A percentile compares a stretch with the other conserved stretches of the same genome.
These are phyloP conservation scores for Leccinum subfulvum DNA, from an alignment of 1,284 basidiomycete genomes.

Conservation along the genomic window DNA sequence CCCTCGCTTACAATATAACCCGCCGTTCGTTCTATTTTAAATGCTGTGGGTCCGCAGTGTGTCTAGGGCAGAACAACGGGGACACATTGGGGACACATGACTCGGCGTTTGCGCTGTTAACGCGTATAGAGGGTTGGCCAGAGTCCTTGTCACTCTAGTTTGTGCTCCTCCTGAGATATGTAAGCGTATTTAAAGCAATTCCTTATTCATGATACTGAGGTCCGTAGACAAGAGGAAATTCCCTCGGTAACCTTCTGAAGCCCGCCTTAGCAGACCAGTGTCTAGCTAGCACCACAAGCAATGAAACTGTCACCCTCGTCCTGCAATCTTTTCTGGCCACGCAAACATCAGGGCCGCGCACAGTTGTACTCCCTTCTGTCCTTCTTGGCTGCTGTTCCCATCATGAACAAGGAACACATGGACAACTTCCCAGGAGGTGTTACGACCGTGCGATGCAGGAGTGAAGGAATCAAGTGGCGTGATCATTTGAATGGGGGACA, in stretches of 20 bases:
- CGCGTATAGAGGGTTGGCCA: background rate
- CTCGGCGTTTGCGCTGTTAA: background rate
- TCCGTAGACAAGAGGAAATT: conserved; percentile 8
- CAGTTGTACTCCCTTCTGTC: conserved; percentile 1
- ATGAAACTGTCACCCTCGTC: background rate
- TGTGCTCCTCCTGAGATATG: background rate
- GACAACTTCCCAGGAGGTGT: conserved; percentile 1
- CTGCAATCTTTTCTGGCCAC: background rate
- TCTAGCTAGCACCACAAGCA: background rate
- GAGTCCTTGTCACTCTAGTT: conserved; percentile 8
- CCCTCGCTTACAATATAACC: conserved; percentile 56
- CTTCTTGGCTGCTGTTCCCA: conserved; percentile 13
- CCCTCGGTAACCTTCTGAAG: background rate
- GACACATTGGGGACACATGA: conserved; percentile 15
- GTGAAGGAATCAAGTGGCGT: background rate
- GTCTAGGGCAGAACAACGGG: conserved; percentile 22
- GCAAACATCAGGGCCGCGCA: conserved; percentile 9
- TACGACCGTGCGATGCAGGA: background rate
- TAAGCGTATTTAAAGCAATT: conserved; percentile 1
- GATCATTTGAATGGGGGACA: background rate
- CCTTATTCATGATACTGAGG: background rate
- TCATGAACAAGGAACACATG: conserved; percentile 8
- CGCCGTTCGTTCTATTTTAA: conserved; percentile 60
- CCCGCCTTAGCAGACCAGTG: background rate
- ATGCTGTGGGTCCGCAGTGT: conserved; percentile 36